A percentile compares a stretch with the other conserved stretches of the same genome.
phyloP scores from a whole-genome alignment of 2,329 filamentous ascomycete species.

The Aspergillaceae sp. region DNA sequence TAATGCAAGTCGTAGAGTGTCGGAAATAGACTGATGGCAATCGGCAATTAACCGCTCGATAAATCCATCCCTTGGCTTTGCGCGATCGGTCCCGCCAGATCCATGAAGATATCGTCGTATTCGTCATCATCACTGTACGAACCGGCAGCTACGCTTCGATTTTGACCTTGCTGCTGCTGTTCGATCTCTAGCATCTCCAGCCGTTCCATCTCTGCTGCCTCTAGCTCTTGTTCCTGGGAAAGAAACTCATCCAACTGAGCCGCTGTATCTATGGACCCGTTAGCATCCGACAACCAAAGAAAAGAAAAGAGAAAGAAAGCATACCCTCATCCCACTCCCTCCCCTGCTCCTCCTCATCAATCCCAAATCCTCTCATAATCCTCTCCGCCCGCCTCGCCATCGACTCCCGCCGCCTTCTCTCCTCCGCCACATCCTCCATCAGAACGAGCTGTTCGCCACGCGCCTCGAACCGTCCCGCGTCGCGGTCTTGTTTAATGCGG shows the following conservation, averaged over 20 bases:
- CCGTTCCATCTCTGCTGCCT: conserved; percentile 13
- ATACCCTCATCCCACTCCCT: conserved; percentile 11
- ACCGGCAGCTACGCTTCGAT: conserved; percentile 2
- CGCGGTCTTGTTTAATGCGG: conserved; percentile 32
- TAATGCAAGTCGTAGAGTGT: background rate
- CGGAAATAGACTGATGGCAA: too few species aligned
- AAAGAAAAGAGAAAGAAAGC: background rate
- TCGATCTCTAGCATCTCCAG: conserved; percentile 11
- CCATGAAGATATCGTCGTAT: conserved; percentile 57
- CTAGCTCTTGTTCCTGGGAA: conserved; percentile 25
- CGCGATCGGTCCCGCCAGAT: conserved; percentile 45
- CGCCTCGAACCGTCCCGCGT: conserved; percentile 29
- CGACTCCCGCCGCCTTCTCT: conserved; percentile 30
- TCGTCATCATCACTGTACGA: conserved; percentile 49
- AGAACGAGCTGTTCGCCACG: conserved; percentile 37
- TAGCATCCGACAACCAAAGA: background rate
- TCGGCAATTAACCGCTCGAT: conserved; percentile 14
- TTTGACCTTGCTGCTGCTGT: conserved; percentile 1
- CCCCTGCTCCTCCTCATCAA: conserved; percentile 9
- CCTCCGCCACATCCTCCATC: conserved; percentile 34
- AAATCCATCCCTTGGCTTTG: conserved; percentile 32
- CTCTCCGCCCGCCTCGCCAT: conserved; percentile 28
- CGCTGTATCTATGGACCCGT: conserved; percentile 15
- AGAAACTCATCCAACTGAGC: conserved; percentile 28
- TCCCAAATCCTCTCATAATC: conserved; percentile 9